These are phyloP conservation scores for Penicillium waksmanii DNA, from an alignment of 495 filamentous ascomycete species.

Conservation along the genomic window DNA sequence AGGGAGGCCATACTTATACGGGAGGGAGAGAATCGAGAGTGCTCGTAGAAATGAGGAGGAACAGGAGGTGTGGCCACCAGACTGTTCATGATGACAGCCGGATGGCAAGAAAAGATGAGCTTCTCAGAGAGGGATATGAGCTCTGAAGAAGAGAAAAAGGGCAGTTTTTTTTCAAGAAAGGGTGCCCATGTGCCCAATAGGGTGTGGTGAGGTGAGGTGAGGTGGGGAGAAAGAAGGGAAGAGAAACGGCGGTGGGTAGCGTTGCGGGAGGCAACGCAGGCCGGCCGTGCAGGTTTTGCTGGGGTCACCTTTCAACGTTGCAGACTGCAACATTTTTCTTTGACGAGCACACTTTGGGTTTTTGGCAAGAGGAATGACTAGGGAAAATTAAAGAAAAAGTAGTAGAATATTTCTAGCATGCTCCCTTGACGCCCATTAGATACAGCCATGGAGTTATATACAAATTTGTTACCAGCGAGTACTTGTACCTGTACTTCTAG, in stretches of 20 bases:
- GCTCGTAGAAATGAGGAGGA: constrained; percentile 77
- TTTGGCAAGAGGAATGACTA: no score
- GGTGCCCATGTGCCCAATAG: constrained; percentile 23
- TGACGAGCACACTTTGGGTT: no score
- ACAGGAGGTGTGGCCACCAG: constrained; percentile 65
- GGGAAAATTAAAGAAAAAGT: no score
- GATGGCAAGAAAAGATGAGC: constrained; percentile 31
- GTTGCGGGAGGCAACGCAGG: constrained; percentile 52
- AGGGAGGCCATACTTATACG: constrained; percentile 61
- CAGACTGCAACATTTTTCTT: constrained; percentile 24
- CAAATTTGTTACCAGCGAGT: no score
- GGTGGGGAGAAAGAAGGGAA: constrained; percentile 43
- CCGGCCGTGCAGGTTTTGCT: constrained; percentile 31
- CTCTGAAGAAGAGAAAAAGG: constrained; percentile 18
- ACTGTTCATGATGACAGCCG: constrained; percentile 63
- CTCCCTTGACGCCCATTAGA: no score
- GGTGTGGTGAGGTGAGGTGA: constrained; percentile 28
- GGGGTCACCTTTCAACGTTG: constrained; percentile 29
- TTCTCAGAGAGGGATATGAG: constrained; percentile 5
- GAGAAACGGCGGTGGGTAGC: constrained; percentile 44
- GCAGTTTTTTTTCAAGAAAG: constrained; percentile 17
- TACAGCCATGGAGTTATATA: no score
- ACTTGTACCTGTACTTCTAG: no score
- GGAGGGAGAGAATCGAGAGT: constrained; percentile 69
- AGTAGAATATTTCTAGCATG: no score